Conservation (phyloP, 1,284 basidiomycete species). For the Boletus semigastroideus region DNA sequence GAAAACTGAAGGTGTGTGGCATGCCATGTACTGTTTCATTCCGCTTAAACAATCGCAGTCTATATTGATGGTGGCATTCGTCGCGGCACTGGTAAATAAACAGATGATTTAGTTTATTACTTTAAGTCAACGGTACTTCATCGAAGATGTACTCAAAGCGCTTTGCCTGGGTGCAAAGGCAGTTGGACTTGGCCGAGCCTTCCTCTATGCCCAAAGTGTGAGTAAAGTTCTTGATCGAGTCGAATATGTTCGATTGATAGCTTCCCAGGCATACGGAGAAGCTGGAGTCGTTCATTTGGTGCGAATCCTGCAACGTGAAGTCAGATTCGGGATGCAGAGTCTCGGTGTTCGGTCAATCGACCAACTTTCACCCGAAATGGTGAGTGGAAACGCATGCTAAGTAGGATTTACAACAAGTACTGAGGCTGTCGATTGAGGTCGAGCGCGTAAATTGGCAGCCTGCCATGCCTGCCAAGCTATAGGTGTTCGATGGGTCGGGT, state of each 20-base stretch:
- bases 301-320: conserved; percentile 78
- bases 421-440: conserved; percentile 56
- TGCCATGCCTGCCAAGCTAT: conserved; percentile 22
- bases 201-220: conserved; percentile 90
- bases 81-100: conserved; percentile 70
- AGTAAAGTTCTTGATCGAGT: conserved; percentile 24
- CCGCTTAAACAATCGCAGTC: conserved; percentile 42
- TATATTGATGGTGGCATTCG: conserved; percentile 89
- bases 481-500: conserved; percentile 7
- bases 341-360: conserved; percentile 72
- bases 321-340: conserved; percentile 76
- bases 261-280: conserved; percentile 72
- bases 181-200: conserved; percentile 86
- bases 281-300: conserved; percentile 77
- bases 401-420: conserved; percentile 33
- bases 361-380: conserved; percentile 81
- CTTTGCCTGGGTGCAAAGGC: conserved; percentile 88
- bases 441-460: conserved; percentile 71
- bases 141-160: conserved; percentile 82
- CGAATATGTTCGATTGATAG: conserved; percentile 5
- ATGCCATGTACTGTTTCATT: background rate
- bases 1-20: conserved; percentile 57
- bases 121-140: conserved; percentile 1
- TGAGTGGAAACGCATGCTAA: conserved; percentile 32
- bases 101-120: background rate